Percentiles rank a stretch among this genome's conserved stretches.
phyloP scores from a whole-genome alignment of 805 yeast genomes.

The Vanderwaltozyma yarrowii region DNA sequence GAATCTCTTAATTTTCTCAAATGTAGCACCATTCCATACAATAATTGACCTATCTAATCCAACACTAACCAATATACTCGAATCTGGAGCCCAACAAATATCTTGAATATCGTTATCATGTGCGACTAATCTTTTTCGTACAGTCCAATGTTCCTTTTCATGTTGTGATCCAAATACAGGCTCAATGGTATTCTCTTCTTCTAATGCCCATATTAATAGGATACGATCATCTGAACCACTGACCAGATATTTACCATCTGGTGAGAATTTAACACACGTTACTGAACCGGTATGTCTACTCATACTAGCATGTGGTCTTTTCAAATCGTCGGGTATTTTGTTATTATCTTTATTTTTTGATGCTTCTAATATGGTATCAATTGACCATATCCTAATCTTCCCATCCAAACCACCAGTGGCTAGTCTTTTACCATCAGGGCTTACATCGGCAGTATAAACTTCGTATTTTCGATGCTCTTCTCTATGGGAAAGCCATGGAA shows the following conservation, averaged over 20 bases:
- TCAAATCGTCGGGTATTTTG: conserved; percentile 12
- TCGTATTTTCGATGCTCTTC: conserved; percentile 79
- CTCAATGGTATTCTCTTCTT: conserved; percentile 40
- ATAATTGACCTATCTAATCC: conserved; percentile 90
- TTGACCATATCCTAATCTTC: conserved; percentile 82
- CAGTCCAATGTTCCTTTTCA: conserved; percentile 91
- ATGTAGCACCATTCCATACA: conserved; percentile 88
- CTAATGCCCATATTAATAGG: conserved; percentile 85
- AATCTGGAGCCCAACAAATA: conserved; percentile 96
- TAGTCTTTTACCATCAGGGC: conserved; percentile 70
- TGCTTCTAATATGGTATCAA: conserved; percentile 40
- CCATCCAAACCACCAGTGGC: conserved; percentile 96
- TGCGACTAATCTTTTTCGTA: conserved; percentile 82
- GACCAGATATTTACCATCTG: conserved; percentile 83
- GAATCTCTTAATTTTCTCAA: conserved; percentile 73
- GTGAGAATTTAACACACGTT: conserved; percentile 85
- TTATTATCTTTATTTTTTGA: conserved; percentile 7
- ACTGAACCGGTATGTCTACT: conserved; percentile 95
- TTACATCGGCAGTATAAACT: conserved; percentile 72
- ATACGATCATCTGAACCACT: conserved; percentile 94
- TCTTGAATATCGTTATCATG: conserved; percentile 98
- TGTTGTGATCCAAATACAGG: conserved; percentile 62
- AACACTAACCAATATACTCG: conserved; percentile 80
- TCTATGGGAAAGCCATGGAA: conserved; percentile 62
- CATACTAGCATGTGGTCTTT: conserved; percentile 75